phyloP scores from a whole-genome alignment of 495 filamentous ascomycete genomes.

The Neurospora sp. region DNA sequence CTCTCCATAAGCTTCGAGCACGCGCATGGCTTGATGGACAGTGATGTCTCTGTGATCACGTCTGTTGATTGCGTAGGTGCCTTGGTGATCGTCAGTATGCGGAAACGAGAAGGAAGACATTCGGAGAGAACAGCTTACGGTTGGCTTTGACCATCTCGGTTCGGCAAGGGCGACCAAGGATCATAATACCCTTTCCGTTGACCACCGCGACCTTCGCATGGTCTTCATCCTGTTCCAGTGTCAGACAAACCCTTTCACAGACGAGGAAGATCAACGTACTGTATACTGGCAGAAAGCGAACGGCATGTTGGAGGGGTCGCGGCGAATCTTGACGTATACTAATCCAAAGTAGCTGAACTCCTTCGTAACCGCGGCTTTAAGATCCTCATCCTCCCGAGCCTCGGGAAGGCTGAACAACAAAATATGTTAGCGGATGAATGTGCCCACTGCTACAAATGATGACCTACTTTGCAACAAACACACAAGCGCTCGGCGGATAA shows the following conservation, averaged over 20 bases:
- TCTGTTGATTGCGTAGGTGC: conserved; percentile 39
- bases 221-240: conserved; percentile 17
- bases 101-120: not conserved
- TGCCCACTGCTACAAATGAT: not conserved
- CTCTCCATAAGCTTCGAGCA: conserved; percentile 31
- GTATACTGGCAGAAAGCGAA: conserved; percentile 55
- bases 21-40: conserved; percentile 29
- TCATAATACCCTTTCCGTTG: conserved; percentile 33
- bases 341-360: conserved; percentile 42
- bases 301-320: conserved; percentile 46
- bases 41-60: conserved; percentile 28
- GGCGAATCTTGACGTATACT: conserved; percentile 53
- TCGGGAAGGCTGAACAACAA: conserved; percentile 26
- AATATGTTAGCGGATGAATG: not conserved
- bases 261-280: conserved; percentile 26
- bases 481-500: conserved; percentile 44
- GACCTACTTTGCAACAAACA: conserved; percentile 58
- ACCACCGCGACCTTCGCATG: conserved; percentile 40
- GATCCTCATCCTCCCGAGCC: conserved; percentile 34
- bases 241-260: conserved; percentile 2
- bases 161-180: conserved; percentile 48
- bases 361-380: conserved; percentile 42
- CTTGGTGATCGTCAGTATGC: conserved; percentile 21
- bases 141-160: conserved; percentile 47
- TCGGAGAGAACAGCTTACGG: conserved; percentile 23